Base-by-base conservation (phyloP, 176 grass and related monocot species). In the Eremochloa ophiuroides region DNA sequence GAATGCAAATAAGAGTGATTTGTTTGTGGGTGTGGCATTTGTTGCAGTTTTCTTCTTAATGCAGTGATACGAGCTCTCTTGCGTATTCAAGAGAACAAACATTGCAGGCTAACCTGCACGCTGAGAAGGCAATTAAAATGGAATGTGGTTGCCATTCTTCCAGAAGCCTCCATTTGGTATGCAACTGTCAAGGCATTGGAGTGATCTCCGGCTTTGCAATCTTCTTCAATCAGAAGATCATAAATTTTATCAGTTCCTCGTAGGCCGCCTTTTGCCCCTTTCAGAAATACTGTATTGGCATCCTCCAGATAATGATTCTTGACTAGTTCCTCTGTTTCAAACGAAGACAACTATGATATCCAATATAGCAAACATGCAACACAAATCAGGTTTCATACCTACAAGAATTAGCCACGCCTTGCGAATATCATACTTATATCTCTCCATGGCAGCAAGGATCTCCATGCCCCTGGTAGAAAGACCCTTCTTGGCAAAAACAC, bases 51-150 rank as follows among this genome's bases (percentile, higher is more conserved):
- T 59, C n/a, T 59, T 25, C 22, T 59, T 59, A 59, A 59, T 26
- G n/a, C 55, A 59, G 26, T 59, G n/a, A 26, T 26, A 13, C 4
- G 5, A 59, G 8, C 23, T 25, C 3, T 59, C 55, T 3, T 59
- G 10, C 10, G 3, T 59, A 12, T 25, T 59, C 55, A 59, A 59
- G 55, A 59, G 26, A 59, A 25, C 14, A 18, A 59, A 10, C n/a
- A 23, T 10, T 59, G 55, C 55, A 59, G 3, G 62, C 56, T 83
- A 81, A 98, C 95, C 95, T 98, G 95, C 50, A 93, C 95, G 75
- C 95, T 98, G 59, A 98, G 95, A 88, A 98, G 95, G n/a, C 88
- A 98, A 72, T 98, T 98, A 80, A 87, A 98, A 91, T 98, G 95
- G 69, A 91, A 98, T 78, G 95, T 98, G 68, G 95, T 94, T 3